Percentiles rank a stretch among this genome's conserved stretches.
Evolutionary conservation across 495 filamentous ascomycete species (phyloP).

Genomic region (Penicillium arizonense): DNA sequence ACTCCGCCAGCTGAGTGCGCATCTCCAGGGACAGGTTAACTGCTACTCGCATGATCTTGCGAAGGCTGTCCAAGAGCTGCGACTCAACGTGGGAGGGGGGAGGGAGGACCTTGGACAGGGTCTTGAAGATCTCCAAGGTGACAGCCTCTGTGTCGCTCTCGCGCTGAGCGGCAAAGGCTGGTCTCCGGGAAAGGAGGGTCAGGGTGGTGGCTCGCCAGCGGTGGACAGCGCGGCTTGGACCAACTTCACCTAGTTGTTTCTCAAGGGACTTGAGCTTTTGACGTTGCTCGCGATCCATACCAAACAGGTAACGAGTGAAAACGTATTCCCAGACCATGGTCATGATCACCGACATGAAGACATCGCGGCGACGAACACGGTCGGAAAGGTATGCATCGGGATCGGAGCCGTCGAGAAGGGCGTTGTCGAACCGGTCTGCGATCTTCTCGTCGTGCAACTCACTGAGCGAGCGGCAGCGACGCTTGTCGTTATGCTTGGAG

Average conservation of each 20-base stretch:
- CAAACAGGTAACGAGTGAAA: constrained; percentile 96
- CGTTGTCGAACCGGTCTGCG: constrained; percentile 88
- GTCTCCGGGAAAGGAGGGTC: constrained; percentile 76
- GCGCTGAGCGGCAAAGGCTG: constrained; percentile 71
- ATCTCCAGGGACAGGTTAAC: constrained; percentile 91
- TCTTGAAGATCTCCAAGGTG: constrained; percentile 77
- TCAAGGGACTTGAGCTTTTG: constrained; percentile 95
- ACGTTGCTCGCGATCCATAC: constrained; percentile 95
- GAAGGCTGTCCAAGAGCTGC: constrained; percentile 75
- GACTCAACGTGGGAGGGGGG: constrained; percentile 73
- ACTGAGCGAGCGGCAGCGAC: constrained; percentile 73
- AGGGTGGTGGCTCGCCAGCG: constrained; percentile 96
- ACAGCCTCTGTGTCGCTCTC: constrained; percentile 86
- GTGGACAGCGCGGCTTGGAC: constrained; percentile 75
- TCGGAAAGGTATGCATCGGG: constrained; percentile 83
- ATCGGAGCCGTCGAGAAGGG: constrained; percentile 88
- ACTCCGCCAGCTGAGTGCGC: constrained; percentile 93
- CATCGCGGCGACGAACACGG: constrained; percentile 79
- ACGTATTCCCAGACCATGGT: constrained; percentile 98
- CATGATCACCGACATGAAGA: constrained; percentile 97
- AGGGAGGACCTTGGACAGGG: constrained; percentile 74
- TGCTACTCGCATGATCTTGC: constrained; percentile 77
- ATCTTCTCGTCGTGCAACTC: constrained; percentile 86
- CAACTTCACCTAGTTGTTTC: constrained; percentile 85
- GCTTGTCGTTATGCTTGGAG: constrained; percentile 90